A percentile compares a stretch with the other conserved stretches of the same genome.
Evolutionary conservation across 1,284 basidiomycete genomes (phyloP).

Genomic region (Cutaneotrichosporon cutaneum): DNA sequence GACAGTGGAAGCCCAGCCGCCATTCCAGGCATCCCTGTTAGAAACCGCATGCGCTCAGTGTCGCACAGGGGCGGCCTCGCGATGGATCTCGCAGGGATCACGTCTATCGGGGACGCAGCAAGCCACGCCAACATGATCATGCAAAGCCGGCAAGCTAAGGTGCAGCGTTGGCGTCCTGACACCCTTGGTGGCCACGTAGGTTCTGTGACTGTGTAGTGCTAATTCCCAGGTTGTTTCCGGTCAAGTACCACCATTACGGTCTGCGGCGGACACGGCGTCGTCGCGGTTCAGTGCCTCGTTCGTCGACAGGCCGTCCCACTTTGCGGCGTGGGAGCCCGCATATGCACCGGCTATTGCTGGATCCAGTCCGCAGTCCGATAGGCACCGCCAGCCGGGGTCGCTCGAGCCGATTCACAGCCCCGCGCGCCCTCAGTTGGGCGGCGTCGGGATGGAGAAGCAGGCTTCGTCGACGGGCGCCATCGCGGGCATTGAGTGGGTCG

Average conservation of each 20-base stretch:
- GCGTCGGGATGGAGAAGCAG: constrained; percentile 37
- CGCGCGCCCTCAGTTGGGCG: background rate
- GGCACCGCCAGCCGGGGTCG: background rate
- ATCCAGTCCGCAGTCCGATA: background rate
- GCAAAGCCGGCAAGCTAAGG: constrained; percentile 58
- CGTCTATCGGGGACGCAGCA: constrained; percentile 54
- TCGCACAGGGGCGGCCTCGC: constrained; percentile 28
- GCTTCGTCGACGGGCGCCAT: constrained; percentile 39
- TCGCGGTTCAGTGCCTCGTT: constrained; percentile 21
- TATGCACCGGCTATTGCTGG: background rate
- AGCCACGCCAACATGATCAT: constrained; percentile 58
- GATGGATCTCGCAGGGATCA: constrained; percentile 43
- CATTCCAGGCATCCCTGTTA: background rate
- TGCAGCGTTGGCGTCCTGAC: constrained; percentile 56
- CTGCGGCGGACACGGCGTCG: background rate
- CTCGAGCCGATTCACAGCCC: background rate
- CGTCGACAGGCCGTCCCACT: constrained; percentile 8
- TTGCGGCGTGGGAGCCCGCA: background rate
- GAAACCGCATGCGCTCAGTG: constrained; percentile 17
- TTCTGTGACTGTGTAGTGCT: background rate
- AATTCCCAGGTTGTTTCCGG: background rate
- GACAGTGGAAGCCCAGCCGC: background rate
- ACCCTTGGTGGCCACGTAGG: constrained; percentile 7
- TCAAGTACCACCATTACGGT: background rate
- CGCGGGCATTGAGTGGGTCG: constrained; percentile 60